Conservation (phyloP, 2,329 filamentous ascomycete species). For the Sporothrix curviconia region DNA sequence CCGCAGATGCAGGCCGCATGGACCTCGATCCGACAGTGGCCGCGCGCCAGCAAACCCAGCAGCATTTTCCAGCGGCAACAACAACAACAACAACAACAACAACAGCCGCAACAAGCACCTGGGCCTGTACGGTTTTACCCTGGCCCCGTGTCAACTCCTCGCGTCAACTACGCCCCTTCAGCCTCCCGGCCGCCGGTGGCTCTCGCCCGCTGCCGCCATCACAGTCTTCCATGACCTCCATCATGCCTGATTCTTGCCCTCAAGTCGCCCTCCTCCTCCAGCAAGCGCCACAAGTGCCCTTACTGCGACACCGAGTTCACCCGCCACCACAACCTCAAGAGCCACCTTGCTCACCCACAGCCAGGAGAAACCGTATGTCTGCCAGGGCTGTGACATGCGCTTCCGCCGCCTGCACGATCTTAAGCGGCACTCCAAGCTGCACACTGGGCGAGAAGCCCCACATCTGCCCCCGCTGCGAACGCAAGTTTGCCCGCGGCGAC, state of each 20-base stretch:
- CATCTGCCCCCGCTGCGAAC: constrained; percentile 87
- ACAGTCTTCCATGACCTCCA: too few relatives aligned
- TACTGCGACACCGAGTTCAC: constrained; percentile 97
- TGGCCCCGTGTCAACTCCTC: too few relatives aligned
- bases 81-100: not conserved
- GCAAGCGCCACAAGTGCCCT: constrained; percentile 91
- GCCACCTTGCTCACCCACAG: constrained; percentile 94
- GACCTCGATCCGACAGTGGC: not conserved
- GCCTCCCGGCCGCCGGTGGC: too few relatives aligned
- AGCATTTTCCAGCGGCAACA: not conserved
- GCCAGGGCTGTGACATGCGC: constrained; percentile 84
- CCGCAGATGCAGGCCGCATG: constrained; percentile 3
- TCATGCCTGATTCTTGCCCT: constrained; percentile 40
- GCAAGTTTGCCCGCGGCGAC: constrained; percentile 91
- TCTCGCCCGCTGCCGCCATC: too few relatives aligned
- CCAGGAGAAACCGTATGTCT: constrained; percentile 96
- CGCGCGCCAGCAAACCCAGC: constrained; percentile 2
- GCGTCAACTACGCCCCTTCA: too few relatives aligned
- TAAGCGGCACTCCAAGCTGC: constrained; percentile 92
- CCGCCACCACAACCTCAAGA: constrained; percentile 94
- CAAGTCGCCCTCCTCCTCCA: constrained; percentile 66
- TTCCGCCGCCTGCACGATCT: constrained; percentile 91
- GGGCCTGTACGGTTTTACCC: too few relatives aligned
- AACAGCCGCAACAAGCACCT: not conserved
- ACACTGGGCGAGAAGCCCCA: constrained; percentile 95